Base-by-base conservation (phyloP, 2,329 filamentous ascomycete species). In the Fusarium coicis region DNA sequence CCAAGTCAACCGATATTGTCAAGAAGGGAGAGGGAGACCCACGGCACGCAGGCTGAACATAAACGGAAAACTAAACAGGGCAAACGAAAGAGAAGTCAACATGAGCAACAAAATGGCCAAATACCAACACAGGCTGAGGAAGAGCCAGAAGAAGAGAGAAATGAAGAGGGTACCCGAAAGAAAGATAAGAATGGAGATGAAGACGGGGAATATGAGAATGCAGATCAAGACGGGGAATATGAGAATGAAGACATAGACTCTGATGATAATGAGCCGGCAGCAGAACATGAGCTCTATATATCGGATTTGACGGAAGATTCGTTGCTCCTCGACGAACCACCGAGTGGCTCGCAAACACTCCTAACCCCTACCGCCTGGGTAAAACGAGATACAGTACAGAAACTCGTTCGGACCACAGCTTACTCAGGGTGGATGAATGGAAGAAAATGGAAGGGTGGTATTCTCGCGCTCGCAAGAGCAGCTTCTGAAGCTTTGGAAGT, bases 321-420 rank as follows among this genome's bases (percentile, higher is more conserved):
- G 16, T 50, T 78, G 28, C n/a, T 74, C 14, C 50, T 78, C 39
- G 64, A 65, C 15, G 30, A 65, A 15, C 73, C 71, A n/a, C 28
- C 59, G 4, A 56, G 69, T 28, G 23, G 44, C 28, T 69, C 12
- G n/a, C 44, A 57, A 52, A 21, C 36, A 47, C 65, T 63, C 26
- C 28, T 63, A 5, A 34, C 47, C 10, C 43, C 54, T 15, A 68
- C 50, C 11, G 54, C 69, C n/a, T 39, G 52, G 9, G 50, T 78
- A 8, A 49, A 50, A 12, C 64, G 62, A n/a, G 30, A 61, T 30
- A 18, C 44, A 14, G 57, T 75, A 34, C 44, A 60, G 26, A 55
- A 39, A 2, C 61, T 77, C 7, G 34, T 70, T 5, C 32, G 47
- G 18, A 28, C 37, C 34, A 72, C 76, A 62, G 42, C 62, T 14